These are phyloP conservation scores for Xerocomus potaroensis DNA, from an alignment of 768 basidiomycete species.

Conservation along the genomic window DNA sequence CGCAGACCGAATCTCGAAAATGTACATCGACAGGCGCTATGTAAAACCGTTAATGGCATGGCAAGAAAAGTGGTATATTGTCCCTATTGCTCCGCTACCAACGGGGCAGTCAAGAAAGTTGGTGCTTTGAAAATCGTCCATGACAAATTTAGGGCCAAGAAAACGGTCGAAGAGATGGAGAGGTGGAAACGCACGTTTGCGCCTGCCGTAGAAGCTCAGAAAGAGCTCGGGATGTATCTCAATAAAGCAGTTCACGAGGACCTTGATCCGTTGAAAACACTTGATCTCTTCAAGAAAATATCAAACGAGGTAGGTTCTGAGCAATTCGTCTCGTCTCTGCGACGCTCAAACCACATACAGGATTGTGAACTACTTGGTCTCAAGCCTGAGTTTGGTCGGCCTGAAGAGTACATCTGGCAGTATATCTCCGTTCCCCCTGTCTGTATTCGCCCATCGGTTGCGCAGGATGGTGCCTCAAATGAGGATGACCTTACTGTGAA, in stretches of 20 bases:
- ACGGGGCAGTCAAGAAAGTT: constrained; percentile 95
- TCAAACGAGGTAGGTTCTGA: constrained; percentile 68
- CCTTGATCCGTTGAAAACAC: constrained; percentile 87
- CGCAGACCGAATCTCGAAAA: constrained; percentile 89
- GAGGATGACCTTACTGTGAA: constrained; percentile 99
- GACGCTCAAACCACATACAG: constrained; percentile 35
- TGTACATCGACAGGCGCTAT: constrained; percentile 75
- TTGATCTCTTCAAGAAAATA: constrained; percentile 89
- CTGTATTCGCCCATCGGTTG: constrained; percentile 94
- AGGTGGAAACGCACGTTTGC: constrained; percentile 81
- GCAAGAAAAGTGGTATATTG: constrained; percentile 92
- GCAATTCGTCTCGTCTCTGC: not conserved
- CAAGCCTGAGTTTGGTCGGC: constrained; percentile 82
- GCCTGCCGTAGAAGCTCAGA: constrained; percentile 79
- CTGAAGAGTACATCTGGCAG: constrained; percentile 98
- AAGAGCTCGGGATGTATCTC: constrained; percentile 79
- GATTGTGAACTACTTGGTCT: constrained; percentile 94
- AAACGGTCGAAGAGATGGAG: constrained; percentile 84
- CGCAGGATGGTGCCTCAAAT: constrained; percentile 96
- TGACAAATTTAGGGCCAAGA: constrained; percentile 95
- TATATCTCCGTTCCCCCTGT: constrained; percentile 98
- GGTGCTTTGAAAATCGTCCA: constrained; percentile 95
- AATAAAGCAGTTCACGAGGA: constrained; percentile 90
- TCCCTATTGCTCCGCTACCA: constrained; percentile 88
- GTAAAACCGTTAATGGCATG: constrained; percentile 79